These are phyloP conservation scores for Fistulifera pelliculosa DNA, from an alignment of 108 stramenopile genomes.

Conservation along the genomic window DNA sequence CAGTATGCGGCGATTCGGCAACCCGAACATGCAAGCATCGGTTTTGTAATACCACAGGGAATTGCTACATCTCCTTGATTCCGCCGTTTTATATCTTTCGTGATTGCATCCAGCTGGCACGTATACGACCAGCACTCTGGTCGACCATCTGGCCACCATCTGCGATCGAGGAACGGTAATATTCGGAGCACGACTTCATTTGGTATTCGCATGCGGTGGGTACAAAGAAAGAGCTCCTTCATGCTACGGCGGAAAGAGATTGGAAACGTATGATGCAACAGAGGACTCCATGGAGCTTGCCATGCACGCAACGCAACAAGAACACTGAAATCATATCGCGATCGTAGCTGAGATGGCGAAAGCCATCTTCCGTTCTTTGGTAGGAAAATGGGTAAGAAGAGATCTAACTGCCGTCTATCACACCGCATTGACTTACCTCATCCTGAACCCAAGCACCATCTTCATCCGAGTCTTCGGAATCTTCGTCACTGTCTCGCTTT, in stretches of 20 bases:
- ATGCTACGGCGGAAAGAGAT: slow-evolving; percentile 20
- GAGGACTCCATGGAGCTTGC: slow-evolving; percentile 37
- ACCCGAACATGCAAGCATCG: slow-evolving; percentile 13
- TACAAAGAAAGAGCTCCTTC: slow-evolving; percentile 22
- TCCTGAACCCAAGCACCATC: slow-evolving; percentile 20
- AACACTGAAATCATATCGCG: not conserved
- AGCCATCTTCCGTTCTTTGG: not conserved
- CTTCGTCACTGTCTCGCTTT: slow-evolving; percentile 3
- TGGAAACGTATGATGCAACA: slow-evolving; percentile 30
- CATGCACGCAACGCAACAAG: slow-evolving; percentile 16
- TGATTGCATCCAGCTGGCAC: too few species aligned
- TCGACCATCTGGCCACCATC: slow-evolving; percentile 34
- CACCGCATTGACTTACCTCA: slow-evolving; percentile 7
- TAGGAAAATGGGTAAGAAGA: too few species aligned
- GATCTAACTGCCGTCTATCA: not conserved
- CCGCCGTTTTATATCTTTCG: too few species aligned
- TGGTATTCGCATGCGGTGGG: slow-evolving; percentile 31
- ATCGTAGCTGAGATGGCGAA: not conserved
- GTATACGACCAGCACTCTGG: too few species aligned
- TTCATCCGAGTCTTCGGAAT: slow-evolving; percentile 14
- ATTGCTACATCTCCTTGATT: too few species aligned
- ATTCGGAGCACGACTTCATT: slow-evolving; percentile 25
- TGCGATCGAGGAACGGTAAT: slow-evolving; percentile 29
- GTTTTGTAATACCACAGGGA: too few species aligned
- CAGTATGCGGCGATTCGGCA: slow-evolving; percentile 24